Base-by-base conservation (phyloP, 805 yeast species). In the Pichia rugopelliculosa region DNA sequence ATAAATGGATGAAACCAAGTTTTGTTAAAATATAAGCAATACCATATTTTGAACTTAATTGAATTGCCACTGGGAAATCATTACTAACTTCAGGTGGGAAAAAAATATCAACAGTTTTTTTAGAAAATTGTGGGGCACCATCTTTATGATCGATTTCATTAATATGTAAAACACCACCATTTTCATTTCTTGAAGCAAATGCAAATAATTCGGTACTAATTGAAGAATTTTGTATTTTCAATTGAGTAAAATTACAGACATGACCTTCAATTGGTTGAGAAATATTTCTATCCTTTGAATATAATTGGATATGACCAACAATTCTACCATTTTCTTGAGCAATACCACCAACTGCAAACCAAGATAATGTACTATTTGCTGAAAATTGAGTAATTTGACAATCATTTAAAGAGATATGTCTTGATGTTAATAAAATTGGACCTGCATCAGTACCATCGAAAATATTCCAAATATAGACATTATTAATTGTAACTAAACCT, bases 261-360 rank as follows among this genome's bases (percentile, higher is more conserved):
- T 93, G 99, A 59, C 99, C 99, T 62, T 93, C 98, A 58, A 93
- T 87, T 20, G 96, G 90, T 71, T 93, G 99, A 13, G 97, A 90
- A 36, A 91, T 87, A 62, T 86, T 85, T 70, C 98, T 82, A 46
- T 83, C 80, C 64, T 84, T 85, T 51, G 96, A 85, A 69, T 73
- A 93, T 53, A 93, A 79, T 72, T 93, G 99, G 64, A 91, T 86
- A 69, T 87, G 95, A 63, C 99, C 99, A 30, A 88, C 96, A 56
- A 93, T 87, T 59, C 95, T 80, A 55, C 95, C 95, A 57, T 84
- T 84, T 62, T 88, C 96, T 68, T 89, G 96, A 30, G 95, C 83
- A 60, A 93, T 89, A 59, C 99, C 99, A 52, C 87, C 88, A 48
- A 90, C 77, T 21, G 96, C 96, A 66, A 88, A 84, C 99, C 99